Percentiles rank a stretch among this genome's conserved stretches.
These are phyloP conservation scores for Globisporangium echinulatum DNA, from an alignment of 352 stramenopile species.

Conservation along the genomic window DNA sequence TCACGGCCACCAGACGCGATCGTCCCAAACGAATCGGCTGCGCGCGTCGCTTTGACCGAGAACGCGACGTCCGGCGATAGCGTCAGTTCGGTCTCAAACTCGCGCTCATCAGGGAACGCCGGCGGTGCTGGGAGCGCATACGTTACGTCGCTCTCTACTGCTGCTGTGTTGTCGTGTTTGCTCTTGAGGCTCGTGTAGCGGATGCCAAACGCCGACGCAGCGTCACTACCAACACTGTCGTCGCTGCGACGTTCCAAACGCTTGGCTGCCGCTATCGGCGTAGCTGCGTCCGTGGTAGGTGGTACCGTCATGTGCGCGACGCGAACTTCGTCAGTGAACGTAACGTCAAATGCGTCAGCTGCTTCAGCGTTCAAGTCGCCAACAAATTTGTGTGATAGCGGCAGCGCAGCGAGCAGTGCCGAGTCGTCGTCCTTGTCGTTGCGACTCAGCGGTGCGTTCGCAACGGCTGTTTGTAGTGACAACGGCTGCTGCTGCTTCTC, in stretches of 20 bases:
- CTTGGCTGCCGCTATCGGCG: too few relatives aligned
- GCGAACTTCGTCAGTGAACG: constrained; percentile 25
- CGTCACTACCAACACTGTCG: too few relatives aligned
- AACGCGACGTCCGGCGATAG: constrained; percentile 27
- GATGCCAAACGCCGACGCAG: constrained; percentile 39
- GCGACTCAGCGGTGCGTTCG: background rate
- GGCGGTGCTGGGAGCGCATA: constrained; percentile 30
- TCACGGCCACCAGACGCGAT: background rate
- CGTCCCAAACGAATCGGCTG: background rate
- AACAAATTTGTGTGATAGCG: background rate
- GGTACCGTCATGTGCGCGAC: constrained; percentile 22
- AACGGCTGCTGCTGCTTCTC: constrained; percentile 1
- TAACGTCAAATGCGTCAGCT: constrained; percentile 3
- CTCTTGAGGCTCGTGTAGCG: constrained; percentile 48
- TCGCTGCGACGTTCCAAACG: too few relatives aligned
- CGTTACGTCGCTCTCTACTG: constrained; percentile 1
- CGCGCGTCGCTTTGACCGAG: constrained; percentile 17
- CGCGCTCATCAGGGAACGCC: constrained; percentile 41
- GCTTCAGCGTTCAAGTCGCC: too few relatives aligned
- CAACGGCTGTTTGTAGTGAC: background rate
- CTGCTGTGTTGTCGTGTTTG: constrained; percentile 10
- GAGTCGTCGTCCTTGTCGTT: background rate
- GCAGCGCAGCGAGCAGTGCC: constrained; percentile 2
- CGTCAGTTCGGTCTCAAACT: constrained; percentile 36
- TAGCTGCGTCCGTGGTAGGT: background rate